Evolutionary conservation across 129 eudicot genomes (phyloP), one percentile per base, ranked within the genome.

Genomic region (Flaveria sonorensis): DNA sequence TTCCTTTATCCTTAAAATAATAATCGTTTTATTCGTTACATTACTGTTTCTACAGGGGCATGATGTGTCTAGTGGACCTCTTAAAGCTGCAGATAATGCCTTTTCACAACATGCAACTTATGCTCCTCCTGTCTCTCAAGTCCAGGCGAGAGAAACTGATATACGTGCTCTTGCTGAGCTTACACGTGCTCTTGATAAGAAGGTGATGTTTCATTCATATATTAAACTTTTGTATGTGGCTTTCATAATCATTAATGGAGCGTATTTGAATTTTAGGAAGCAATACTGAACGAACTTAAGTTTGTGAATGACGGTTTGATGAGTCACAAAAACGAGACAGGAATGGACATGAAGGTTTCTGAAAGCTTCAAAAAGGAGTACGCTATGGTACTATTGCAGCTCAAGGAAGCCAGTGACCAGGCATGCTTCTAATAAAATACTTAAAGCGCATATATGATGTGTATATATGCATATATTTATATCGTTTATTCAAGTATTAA

Each of bases 281-380:
- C 85, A 80, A 77, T 82, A 79, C 77, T 82, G 62, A 72, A 48
- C 32, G 89, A 82, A 70, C 81, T 82, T 70, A 86, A 77, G 89
- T 82, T 79, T 59, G 83, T 83, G 59, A 86, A 86, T 81, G 84
- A 86, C 7, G 81, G 81, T 50, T 69, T 83, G 55, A 72, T 73
- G 75, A 78, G 78, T 69, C 78, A 80, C 63, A 79, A 76, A 84
- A 73, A 83, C 18, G 80, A 80, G 61, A 82, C 75, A 46, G 87
- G 78, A 23, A 28, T 28, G 46, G 43, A 69, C 52, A 73, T 86
- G 72, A 83, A 80, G 71, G 78, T 77, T 47, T 80, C 87, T 14
- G 90, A 83, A 78, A 72, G 76, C 75, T 83, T 86, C 81, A 86
- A 70, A 81, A 74, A 80, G 83, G 85, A 86, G 47, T 86, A 86